Evolutionary conservation across 2,329 filamentous ascomycete species (phyloP).

Genomic region (Cladobotryum mycophilum): DNA sequence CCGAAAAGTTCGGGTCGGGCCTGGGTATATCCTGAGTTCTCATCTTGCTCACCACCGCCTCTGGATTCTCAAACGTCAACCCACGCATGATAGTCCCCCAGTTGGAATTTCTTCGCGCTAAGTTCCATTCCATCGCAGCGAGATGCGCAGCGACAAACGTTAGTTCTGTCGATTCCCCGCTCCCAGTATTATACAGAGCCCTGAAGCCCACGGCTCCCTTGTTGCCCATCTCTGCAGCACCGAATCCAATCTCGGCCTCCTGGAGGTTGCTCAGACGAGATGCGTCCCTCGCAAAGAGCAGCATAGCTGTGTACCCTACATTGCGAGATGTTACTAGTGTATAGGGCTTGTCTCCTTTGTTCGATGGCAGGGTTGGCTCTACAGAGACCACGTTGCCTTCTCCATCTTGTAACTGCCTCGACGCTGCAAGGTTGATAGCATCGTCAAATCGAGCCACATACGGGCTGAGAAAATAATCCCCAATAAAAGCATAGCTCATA

Average conservation of each 20-base stretch:
- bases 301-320: constrained; percentile 81
- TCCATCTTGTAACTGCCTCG: constrained; percentile 26
- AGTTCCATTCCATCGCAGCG: constrained; percentile 76
- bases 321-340: constrained; percentile 65
- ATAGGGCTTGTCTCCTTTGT: constrained; percentile 41
- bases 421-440: constrained; percentile 64
- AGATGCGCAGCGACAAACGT: constrained; percentile 88
- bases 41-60: constrained; percentile 28
- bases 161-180: constrained; percentile 49
- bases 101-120: constrained; percentile 72
- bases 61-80: constrained; percentile 64
- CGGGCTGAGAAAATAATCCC: constrained; percentile 67
- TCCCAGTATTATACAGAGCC: constrained; percentile 47
- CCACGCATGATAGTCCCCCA: constrained; percentile 80
- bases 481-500: constrained; percentile 76
- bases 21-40: constrained; percentile 11
- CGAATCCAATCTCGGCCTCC: constrained; percentile 78
- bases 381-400: constrained; percentile 12
- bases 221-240: constrained; percentile 83
- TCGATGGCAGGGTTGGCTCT: constrained; percentile 8
- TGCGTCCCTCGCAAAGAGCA: constrained; percentile 70
- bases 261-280: constrained; percentile 59
- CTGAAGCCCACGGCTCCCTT: constrained; percentile 86
- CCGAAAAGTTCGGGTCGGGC: constrained; percentile 9
- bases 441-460: constrained; percentile 69